These are phyloP conservation scores for Zelonia costaricensis DNA, from an alignment of 208 protist genomes.

Conservation along the genomic window DNA sequence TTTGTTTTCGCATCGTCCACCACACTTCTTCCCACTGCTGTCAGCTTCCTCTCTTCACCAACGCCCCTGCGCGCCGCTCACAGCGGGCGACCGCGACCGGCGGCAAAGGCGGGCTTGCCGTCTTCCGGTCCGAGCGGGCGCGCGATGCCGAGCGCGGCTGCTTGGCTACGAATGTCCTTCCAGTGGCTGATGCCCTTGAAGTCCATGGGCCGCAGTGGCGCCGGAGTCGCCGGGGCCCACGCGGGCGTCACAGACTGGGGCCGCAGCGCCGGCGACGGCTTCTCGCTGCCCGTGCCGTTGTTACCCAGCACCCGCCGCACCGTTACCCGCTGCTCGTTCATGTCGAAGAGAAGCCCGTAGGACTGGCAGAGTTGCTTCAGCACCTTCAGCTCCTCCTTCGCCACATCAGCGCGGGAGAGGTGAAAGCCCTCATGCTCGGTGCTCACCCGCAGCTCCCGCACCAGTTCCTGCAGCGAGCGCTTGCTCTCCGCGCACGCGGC, in stretches of 20 bases:
- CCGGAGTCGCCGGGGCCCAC: conserved; percentile 54
- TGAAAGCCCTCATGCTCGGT: conserved; percentile 77
- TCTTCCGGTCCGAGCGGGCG: conserved; percentile 63
- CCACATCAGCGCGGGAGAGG: conserved; percentile 52
- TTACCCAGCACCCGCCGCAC: conserved; percentile 57
- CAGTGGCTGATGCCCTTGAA: conserved; percentile 82
- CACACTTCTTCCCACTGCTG: background rate
- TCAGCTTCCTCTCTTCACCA: background rate
- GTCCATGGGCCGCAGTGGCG: conserved; percentile 60
- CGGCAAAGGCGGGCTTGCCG: conserved; percentile 50
- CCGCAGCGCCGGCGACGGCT: conserved; percentile 64
- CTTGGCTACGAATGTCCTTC: conserved; percentile 51
- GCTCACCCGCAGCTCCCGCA: conserved; percentile 80
- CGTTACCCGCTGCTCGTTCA: conserved; percentile 59
- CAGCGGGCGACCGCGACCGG: conserved; percentile 60
- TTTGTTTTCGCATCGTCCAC: conserved; percentile 3
- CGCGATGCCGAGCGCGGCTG: conserved; percentile 44
- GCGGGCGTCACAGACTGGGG: conserved; percentile 27
- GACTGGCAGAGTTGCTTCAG: conserved; percentile 82
- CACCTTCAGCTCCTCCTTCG: conserved; percentile 68
- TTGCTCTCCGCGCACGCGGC: conserved; percentile 22
- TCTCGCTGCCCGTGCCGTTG: conserved; percentile 34
- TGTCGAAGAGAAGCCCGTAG: conserved; percentile 66
- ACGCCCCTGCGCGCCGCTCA: background rate
- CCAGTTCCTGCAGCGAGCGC: conserved; percentile 60